phyloP scores from a whole-genome alignment of 805 yeast species.

The Lachancea kluyveri region DNA sequence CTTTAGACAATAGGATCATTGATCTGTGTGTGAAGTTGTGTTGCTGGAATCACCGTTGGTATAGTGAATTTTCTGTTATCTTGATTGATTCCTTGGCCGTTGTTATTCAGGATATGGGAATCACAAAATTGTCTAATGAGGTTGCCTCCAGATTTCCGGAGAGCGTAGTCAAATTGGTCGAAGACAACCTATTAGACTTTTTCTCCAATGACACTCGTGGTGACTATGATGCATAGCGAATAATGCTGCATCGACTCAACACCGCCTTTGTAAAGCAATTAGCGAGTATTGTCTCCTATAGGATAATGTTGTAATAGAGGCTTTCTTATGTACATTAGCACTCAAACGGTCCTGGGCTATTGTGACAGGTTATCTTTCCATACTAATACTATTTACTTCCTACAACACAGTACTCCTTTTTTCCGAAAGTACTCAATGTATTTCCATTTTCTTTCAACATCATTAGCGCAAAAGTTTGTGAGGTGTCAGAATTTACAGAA shows the following conservation, averaged over 20 bases:
- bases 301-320: too few species aligned
- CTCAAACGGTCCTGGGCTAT: too few species aligned
- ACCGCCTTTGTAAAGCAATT: too few species aligned
- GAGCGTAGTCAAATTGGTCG: constrained; percentile 22
- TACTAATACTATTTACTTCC: too few species aligned
- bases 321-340: too few species aligned
- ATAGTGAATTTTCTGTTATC: constrained; percentile 77
- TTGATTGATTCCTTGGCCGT: constrained; percentile 51
- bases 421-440: too few species aligned
- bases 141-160: constrained; percentile 61
- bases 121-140: constrained; percentile 67
- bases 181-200: constrained; percentile 25
- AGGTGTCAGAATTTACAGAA: too few species aligned
- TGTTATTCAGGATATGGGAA: constrained; percentile 70
- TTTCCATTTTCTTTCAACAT: too few species aligned
- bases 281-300: too few species aligned
- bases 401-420: too few species aligned
- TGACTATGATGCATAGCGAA: constrained; percentile 26
- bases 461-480: too few species aligned
- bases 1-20: constrained; percentile 50
- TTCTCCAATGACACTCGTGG: constrained; percentile 23
- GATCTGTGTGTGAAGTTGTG: constrained; percentile 66
- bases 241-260: background rate
- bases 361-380: too few species aligned
- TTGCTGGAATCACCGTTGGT: constrained; percentile 99